These are phyloP conservation scores for Saprolegnia diclina DNA, from an alignment of 352 stramenopile species.

Conservation along the genomic window DNA sequence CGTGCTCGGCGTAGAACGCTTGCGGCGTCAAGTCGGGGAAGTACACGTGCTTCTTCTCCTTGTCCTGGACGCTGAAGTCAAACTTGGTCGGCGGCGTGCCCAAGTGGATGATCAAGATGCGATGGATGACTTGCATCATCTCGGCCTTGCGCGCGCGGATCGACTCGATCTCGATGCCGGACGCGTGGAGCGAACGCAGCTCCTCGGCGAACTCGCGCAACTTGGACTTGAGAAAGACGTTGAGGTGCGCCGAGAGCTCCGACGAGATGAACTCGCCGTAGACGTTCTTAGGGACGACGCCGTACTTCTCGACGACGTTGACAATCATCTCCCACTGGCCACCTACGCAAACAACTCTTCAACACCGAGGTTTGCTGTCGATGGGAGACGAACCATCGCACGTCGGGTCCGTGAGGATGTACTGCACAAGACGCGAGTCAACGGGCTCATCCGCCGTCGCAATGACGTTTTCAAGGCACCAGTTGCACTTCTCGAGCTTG, in stretches of 20 bases:
- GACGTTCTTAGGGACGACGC: slow-evolving; percentile 30
- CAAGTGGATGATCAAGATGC: slow-evolving; percentile 30
- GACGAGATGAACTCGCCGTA: slow-evolving; percentile 27
- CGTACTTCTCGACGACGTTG: slow-evolving; percentile 31
- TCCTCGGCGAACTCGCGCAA: slow-evolving; percentile 28
- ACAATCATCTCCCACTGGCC: slow-evolving; percentile 34
- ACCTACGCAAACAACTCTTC: neutral
- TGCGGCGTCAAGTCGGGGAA: slow-evolving; percentile 23
- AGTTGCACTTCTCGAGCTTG: slow-evolving; percentile 35
- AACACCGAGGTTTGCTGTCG: too few species aligned
- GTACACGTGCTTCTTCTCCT: slow-evolving; percentile 27
- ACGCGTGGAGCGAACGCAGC: slow-evolving; percentile 15
- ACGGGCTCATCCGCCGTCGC: slow-evolving; percentile 28
- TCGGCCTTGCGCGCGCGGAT: slow-evolving; percentile 17
- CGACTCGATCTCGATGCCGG: slow-evolving; percentile 1
- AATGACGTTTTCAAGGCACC: slow-evolving; percentile 32
- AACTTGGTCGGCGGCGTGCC: slow-evolving; percentile 30
- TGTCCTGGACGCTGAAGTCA: slow-evolving; percentile 24
- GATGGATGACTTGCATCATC: slow-evolving; percentile 30
- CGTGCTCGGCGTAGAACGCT: slow-evolving; percentile 20
- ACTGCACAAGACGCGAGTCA: slow-evolving; percentile 31
- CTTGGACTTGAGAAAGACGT: slow-evolving; percentile 28
- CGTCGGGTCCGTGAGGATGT: slow-evolving; percentile 31
- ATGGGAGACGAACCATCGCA: slow-evolving; percentile 19
- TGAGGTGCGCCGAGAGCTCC: slow-evolving; percentile 16